Base-by-base conservation (phyloP, 2,329 filamentous ascomycete species). In the Arthrinium puccinioides region DNA sequence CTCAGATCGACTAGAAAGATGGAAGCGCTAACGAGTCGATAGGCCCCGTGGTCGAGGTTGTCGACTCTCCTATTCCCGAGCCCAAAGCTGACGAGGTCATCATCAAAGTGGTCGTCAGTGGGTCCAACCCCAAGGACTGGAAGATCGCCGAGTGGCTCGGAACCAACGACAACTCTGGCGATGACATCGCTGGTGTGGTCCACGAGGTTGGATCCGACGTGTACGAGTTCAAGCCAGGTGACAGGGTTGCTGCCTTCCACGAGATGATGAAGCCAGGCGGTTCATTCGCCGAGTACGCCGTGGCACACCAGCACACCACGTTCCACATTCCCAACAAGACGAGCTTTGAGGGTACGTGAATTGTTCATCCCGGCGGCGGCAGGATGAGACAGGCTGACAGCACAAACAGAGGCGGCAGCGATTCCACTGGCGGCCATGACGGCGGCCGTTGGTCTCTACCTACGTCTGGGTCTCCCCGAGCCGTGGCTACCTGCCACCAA, bases 271-370 rank as follows among this genome's bases (percentile, higher is more conserved):
- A 59, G 1, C 61, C 67, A 0, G 51, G 64, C 24, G 79, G 79
- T 3, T 67, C 63, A 7, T 83, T 70, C 42, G 79, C 77, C 4
- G 76, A 82, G 49, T 82, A 81, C 45, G 72, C 75, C 3, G 56
- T 81, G 9, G 68, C 70, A 0, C 70, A 63, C 56, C 63, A 67
- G 23, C 63, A 72, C 46, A 74, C 74, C 0, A 78, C 75, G 0
- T 78, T 79, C 49, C 70, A 69, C 45, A 58, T 78, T 14, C 70
- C 74, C 0, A 43, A 59, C 21, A 54, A 61, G 14, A 62, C 63
- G 3, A 64, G 60, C 15, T 77, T 74, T 36, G 71, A 79, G 54
- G 63, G 64, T 65, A 50, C 8, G 47, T 33, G 18, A 7, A 25
- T 10, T 16, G 14, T 27, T 14, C 25, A 11, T 27, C 10, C 25